Conservation (phyloP, 225 moss, liverwort and hornwort species). For the Ulota crispa region DNA sequence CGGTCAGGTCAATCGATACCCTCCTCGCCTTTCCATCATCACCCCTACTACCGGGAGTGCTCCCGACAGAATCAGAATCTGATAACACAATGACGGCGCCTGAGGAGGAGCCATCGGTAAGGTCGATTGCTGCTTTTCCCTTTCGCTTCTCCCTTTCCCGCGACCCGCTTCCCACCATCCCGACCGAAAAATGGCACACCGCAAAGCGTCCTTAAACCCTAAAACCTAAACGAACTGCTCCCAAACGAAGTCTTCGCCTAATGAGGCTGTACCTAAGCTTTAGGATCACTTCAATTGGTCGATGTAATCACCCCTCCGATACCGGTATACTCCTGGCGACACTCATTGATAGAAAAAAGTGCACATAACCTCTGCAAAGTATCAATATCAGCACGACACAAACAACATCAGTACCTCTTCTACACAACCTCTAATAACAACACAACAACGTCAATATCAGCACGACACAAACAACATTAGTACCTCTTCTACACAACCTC, state of each 20-base stretch:
- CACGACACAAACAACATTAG: neutral
- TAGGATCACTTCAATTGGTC: neutral
- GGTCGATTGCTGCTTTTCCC: conserved; percentile 21
- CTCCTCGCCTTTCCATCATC: conserved; percentile 18
- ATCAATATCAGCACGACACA: neutral
- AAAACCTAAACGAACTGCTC: neutral
- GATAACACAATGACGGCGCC: conserved; percentile 30
- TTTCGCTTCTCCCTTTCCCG: conserved; percentile 7
- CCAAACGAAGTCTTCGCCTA: neutral
- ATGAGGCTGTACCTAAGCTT: neutral
- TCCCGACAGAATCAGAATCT: conserved; percentile 41
- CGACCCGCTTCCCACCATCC: conserved; percentile 26
- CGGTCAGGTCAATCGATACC: conserved; percentile 10
- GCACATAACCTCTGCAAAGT: conserved; percentile 21
- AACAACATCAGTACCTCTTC: neutral
- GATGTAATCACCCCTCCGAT: conserved; percentile 19
- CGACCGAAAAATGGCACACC: conserved; percentile 2
- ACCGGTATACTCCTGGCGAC: conserved; percentile 28
- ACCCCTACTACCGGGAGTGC: neutral
- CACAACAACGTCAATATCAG: neutral
- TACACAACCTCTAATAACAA: neutral
- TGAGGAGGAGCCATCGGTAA: conserved; percentile 25
- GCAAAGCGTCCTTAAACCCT: neutral
- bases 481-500: neutral
- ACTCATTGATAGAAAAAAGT: conserved; percentile 29